phyloP scores from a whole-genome alignment of 768 basidiomycete species.

The Mrakia blollopis region DNA sequence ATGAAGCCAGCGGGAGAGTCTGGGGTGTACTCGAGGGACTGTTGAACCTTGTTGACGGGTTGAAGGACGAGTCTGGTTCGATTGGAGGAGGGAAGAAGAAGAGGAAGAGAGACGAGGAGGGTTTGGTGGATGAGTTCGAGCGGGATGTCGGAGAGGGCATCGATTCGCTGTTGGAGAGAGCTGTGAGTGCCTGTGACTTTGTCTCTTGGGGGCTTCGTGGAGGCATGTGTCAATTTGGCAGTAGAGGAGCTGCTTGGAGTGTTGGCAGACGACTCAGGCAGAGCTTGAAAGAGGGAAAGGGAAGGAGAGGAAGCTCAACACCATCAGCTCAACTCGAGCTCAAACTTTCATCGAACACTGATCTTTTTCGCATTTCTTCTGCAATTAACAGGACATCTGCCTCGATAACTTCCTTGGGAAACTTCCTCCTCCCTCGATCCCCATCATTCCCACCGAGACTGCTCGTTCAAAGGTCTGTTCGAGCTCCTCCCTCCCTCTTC shows the following conservation, averaged over 20 bases:
- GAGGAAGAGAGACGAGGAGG: slow-evolving; percentile 59
- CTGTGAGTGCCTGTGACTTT: no score
- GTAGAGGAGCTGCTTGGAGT: not conserved
- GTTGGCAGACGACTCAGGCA: no score
- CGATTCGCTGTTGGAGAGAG: slow-evolving; percentile 78
- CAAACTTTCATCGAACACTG: slow-evolving; percentile 4
- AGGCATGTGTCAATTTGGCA: no score
- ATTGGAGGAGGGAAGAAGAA: slow-evolving; percentile 42
- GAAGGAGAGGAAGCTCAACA: not conserved
- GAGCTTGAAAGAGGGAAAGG: not conserved
- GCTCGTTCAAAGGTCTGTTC: slow-evolving; percentile 41
- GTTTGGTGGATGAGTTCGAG: slow-evolving; percentile 77
- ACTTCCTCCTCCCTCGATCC: slow-evolving; percentile 32
- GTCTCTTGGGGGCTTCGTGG: no score
- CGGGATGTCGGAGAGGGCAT: slow-evolving; percentile 67
- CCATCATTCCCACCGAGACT: slow-evolving; percentile 31
- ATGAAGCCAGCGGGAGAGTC: slow-evolving; percentile 62
- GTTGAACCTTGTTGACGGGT: slow-evolving; percentile 50
- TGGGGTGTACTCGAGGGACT: slow-evolving; percentile 63
- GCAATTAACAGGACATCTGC: slow-evolving; percentile 61
- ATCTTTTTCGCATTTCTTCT: slow-evolving; percentile 1
- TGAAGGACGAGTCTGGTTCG: slow-evolving; percentile 16
- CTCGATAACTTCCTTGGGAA: slow-evolving; percentile 72
- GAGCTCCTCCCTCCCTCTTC: not conserved
- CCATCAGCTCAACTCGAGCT: not conserved